Base-by-base conservation (phyloP, 1,284 basidiomycete species). In the Boletus putidus region DNA sequence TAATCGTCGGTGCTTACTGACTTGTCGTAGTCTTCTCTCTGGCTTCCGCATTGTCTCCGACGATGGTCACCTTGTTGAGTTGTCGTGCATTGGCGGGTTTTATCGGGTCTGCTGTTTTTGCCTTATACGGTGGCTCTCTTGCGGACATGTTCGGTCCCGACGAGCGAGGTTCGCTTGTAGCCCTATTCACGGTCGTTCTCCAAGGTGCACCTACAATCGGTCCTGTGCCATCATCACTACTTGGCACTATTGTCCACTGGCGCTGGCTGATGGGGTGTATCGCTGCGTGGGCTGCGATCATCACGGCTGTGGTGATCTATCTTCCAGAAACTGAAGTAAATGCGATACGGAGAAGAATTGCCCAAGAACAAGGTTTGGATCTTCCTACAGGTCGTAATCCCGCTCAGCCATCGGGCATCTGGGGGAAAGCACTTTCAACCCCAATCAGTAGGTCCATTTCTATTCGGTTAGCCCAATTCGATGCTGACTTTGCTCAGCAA, bases 121-220 rank as follows among this genome's bases (percentile, higher is more conserved):
- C 69, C 10, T 50, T 72, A n/a, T 70, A 70, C 35, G 69, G 69
- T 0, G 70, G 69, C 29, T 68, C 69, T 14, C 62, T 70, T 25
- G 62, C 70, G 23, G 70, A 70, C 33, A 62, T 70, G 66, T 70
- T 70, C n/a, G 50, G 57, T 42, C 67, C 69, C 11, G 57, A 55
- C 16, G 69, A 70, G 55, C 70, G 70, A 6, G 69, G 59, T 0
- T 61, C 69, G 12, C 57, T 70, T n/a, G 64, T 70, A 9, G 69
- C 70, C 5, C 53, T 70, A 6, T 70, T 70, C 53, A 71, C 69
- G 4, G 37, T 72, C 25, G 60, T 72, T 43, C 23, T 72, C 8
- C 68, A 70, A 31, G 68, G 68, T 23, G 70, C 70, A 20, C 70
- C 68, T 0, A 72, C 68, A 1, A 59, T 70, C 44, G 68, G 70